Base-by-base conservation (phyloP, 352 stramenopile species). In the Phytopythium litorale region DNA sequence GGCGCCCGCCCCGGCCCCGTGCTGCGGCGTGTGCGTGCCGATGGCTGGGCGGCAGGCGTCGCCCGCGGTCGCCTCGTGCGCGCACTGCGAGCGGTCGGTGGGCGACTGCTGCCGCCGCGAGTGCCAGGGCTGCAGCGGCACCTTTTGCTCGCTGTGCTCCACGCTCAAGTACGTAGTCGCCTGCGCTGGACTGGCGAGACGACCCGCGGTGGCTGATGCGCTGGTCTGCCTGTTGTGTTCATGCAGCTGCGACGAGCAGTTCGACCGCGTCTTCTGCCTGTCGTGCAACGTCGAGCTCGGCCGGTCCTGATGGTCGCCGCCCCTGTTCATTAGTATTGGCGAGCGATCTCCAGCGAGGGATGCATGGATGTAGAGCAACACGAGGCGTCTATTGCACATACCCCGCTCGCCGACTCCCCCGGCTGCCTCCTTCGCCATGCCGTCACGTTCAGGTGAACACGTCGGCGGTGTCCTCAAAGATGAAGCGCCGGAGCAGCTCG, bases 101-200 rank as follows among this genome's bases (percentile, higher is more conserved):
- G 82, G 79, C 12, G 50, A 64, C 46, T 92, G 84, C 75, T 94
- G 82, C 62, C 45, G 58, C 2, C 76, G 71, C 43, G 78, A 89
- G 45, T 94, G 84, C 61, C 70, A 80, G 37, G 62, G 64, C 48
- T 94, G 84, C 67, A 57, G 61, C 51, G 61, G 60, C 21, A 58
- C 67, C 23, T 94, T 94, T 56, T 94, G 84, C 70, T 84, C 76
- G 40, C 67, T 84, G n/a, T 94, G 84, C 78, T 89, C 84, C 62
- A 94, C 84, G 23, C 79, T 94, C 64, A 89, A 92, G 76, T 94
- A 66, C 58, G 75, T 80, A 16, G 12, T 32, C 8, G 7, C 7
- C 28, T 28, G 60, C 38, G 21, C 9, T 32, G 2, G 38, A 6
- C 37, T 1, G 50, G 19, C 42, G 35, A 25, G 4, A 15, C 7